Evolutionary conservation across 148 eudicot genomes (phyloP), one percentile per base, ranked within the genome.

Genomic region (Camellia sinensis): DNA sequence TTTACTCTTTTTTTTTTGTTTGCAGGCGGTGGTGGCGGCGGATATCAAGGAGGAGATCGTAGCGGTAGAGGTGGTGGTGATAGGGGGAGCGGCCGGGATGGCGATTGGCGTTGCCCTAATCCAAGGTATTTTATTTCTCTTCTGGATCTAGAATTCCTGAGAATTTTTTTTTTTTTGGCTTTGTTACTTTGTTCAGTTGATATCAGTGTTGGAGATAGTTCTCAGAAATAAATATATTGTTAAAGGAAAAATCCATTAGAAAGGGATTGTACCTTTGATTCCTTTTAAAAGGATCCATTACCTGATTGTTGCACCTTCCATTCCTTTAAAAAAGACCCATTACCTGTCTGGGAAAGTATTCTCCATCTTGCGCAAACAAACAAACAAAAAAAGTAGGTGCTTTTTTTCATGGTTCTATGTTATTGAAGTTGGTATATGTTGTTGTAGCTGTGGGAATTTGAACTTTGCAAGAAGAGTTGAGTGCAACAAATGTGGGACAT

Each of bases 101-200:
- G 99, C 7, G 99, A 96, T 63, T 94, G 99, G 99, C 89, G 88
- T 40, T 96, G 99, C 81, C 97, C 99, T 69, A 89, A 92, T 77
- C 87, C 94, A 29, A 85, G 97, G 99, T 95, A 89, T 46, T 29
- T 14, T 3, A 63, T 63, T 56, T 69, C 7, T 82, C 52, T 50
- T 4, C 9, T 52, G 70, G 59, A 22, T 61, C 43, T 54, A 48
- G 18, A 62, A 15, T 76, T 67, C 10, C 60, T 8, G 4, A 52
- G 3, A 52, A 37, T 2, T 63, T 17, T 53, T 17, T 17, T 10
- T 0, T 48, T 37, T n/a, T 66, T 79, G 29, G 18, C 63, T 7
- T 59, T 64, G 9, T 52, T 40, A 12, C 19, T 60, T 19, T 22
- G 45, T 21, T 43, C 7, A n/a, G 57, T 68, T 76, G 2, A 6